Evolutionary conservation across 495 filamentous ascomycete species (phyloP), one percentile per base, ranked within the genome.

Genomic region (Penicillium waksmanii): DNA sequence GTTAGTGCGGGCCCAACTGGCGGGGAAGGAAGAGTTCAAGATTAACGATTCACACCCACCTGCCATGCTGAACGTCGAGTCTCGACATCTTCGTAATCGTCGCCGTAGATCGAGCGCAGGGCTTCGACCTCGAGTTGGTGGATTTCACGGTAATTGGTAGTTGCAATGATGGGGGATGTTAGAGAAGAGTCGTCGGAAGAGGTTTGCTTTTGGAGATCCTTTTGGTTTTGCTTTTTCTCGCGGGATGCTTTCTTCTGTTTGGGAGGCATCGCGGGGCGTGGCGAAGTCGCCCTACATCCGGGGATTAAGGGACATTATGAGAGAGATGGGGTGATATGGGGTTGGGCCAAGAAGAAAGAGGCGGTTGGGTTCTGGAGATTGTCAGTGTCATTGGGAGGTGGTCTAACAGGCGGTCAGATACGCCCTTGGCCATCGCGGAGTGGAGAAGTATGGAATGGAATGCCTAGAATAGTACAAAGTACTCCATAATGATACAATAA

Each of bases 91-190:
- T 86, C 76, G 68, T 89, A 98, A 67, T 98, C 95, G 49, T 97
- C 93, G 66, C 88, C 89, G 67, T 95, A 98, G 42, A 98, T 97
- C 5, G 96, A 91, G 55, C 88, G 81, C 50, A 98, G 78, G 12
- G 86, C 95, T 73, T 96, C 87, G 35, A 94, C 79, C 77, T 98
- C 95, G 68, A 96, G 87, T 56, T 89, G 77, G 77, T 98, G 95
- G 19, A 88, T 85, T 68, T 95, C 87, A 44, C 87, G 82, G 73
- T 97, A 96, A 66, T 95, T 85, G 15, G 89, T 87, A 33, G 70
- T 71, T 36, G 66, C 56, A 51, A 64, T 51, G 51, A 67, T 57
- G 34, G 74, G 71, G 38, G 69, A 65, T 61, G 66, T 58, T 25
- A 71, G 58, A 33, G 67, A 46, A 38, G 66, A 66, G 10, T 65